phyloP scores from a whole-genome alignment of 2,329 filamentous ascomycete species.

The Cyphellophora europaea region DNA sequence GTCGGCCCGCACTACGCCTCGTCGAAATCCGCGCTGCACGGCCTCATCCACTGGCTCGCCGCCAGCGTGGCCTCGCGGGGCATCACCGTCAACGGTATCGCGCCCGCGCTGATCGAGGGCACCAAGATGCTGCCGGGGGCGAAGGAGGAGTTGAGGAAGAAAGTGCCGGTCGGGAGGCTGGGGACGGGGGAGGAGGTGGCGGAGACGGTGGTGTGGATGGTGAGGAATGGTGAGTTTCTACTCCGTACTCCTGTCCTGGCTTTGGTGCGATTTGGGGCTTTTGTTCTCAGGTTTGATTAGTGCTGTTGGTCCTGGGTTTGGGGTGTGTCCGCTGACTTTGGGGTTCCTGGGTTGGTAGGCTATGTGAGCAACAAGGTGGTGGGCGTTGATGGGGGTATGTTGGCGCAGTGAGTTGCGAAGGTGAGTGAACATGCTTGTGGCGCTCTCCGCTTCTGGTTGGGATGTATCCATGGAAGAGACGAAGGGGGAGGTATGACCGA shows the following conservation, averaged over 20 bases:
- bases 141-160: constrained; percentile 22
- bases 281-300: no score
- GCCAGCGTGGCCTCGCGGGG: constrained; percentile 32
- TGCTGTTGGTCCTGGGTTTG: no score
- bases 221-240: constrained; percentile 35
- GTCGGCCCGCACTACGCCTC: constrained; percentile 16
- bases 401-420: no score
- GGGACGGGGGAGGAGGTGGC: constrained; percentile 38
- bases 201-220: constrained; percentile 38
- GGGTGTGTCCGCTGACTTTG: no score
- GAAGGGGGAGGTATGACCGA: no score
- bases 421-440: no score
- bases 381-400: neutral
- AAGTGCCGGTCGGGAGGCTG: constrained; percentile 35
- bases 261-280: no score
- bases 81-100: constrained; percentile 39
- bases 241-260: no score
- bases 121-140: constrained; percentile 35
- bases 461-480: no score
- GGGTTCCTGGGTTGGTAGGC: no score
- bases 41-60: constrained; percentile 38
- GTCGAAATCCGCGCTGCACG: constrained; percentile 36
- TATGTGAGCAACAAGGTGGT: neutral
- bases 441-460: no score
- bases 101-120: constrained; percentile 37